Conservation (phyloP, 495 filamentous ascomycete species). For the Neurospora sp. region DNA sequence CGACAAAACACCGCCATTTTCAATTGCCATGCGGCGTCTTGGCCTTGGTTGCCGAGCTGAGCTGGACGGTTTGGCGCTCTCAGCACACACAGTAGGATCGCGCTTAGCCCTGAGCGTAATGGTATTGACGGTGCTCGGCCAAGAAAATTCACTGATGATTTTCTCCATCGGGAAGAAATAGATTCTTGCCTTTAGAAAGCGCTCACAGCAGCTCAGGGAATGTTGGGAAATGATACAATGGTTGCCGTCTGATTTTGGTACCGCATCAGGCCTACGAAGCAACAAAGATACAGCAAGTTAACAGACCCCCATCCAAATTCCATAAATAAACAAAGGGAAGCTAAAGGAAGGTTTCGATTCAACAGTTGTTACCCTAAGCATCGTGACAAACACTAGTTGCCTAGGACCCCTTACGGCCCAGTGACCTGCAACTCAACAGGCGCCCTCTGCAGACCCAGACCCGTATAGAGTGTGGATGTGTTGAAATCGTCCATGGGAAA, state of each 20-base stretch:
- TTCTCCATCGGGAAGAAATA: neutral
- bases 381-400: neutral
- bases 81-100: neutral
- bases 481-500: slow-evolving; percentile 4
- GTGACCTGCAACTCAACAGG: neutral
- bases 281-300: neutral
- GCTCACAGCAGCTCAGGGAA: neutral
- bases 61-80: neutral
- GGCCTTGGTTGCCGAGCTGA: neutral
- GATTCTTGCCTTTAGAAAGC: neutral
- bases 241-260: neutral
- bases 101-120: neutral
- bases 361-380: neutral
- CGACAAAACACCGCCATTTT: too few relatives aligned
- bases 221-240: neutral
- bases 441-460: slow-evolving; percentile 2
- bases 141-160: neutral
- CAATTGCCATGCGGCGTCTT: neutral
- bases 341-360: neutral
- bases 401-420: neutral
- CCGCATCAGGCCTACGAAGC: neutral
- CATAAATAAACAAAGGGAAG: neutral
- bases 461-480: neutral
- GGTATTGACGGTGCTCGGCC: neutral
- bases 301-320: neutral